Evolutionary conservation across 169 alveolate genomes (phyloP).

Genomic region (Plasmodium cynomolgi): DNA sequence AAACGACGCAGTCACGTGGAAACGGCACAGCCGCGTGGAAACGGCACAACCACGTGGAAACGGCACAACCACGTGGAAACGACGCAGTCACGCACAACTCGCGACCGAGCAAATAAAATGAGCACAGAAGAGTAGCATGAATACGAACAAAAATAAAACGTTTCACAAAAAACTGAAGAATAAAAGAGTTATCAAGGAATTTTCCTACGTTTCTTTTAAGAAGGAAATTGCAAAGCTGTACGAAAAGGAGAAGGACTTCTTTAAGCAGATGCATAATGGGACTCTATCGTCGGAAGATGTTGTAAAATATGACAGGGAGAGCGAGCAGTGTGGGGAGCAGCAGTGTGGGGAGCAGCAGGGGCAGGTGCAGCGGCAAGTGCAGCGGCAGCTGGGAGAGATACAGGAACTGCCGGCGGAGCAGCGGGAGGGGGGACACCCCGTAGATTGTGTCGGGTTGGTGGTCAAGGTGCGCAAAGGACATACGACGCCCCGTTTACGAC

Average conservation of each 20-base stretch:
- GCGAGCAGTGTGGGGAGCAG: not conserved
- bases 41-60: too few species aligned
- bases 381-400: not conserved
- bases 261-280: slow-evolving; percentile 18
- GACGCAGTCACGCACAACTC: not conserved
- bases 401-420: not conserved
- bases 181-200: slow-evolving; percentile 8
- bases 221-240: slow-evolving; percentile 41
- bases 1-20: not conserved
- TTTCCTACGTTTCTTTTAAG: slow-evolving; percentile 44
- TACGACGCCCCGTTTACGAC: not conserved
- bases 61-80: too few species aligned
- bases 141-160: not conserved
- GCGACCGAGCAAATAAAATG: not conserved
- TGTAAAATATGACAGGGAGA: not conserved
- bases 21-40: too few species aligned
- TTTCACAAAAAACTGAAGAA: slow-evolving; percentile 8
- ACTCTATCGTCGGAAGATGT: not conserved
- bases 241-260: slow-evolving; percentile 67
- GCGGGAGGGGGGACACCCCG: not conserved
- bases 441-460: not conserved
- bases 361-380: not conserved
- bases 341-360: not conserved
- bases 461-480: not conserved
- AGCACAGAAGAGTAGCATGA: slow-evolving; percentile 25